phyloP scores from a whole-genome alignment of 345 rosid genomes.

The Pistacia vera region DNA sequence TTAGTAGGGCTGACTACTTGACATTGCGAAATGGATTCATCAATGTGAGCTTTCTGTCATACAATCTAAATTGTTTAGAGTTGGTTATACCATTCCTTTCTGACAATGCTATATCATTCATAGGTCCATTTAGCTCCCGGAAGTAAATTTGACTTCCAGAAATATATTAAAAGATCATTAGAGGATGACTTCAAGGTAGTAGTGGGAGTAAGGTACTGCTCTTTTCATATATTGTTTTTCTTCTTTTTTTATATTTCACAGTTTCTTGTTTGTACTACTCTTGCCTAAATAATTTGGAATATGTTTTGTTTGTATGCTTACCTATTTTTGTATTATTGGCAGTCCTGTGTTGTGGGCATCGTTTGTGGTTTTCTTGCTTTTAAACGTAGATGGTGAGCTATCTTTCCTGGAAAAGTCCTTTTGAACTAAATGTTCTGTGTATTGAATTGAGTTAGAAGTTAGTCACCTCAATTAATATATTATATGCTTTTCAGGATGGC shows the following conservation, averaged over 20 bases:
- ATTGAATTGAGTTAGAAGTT: background rate
- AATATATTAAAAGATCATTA: constrained; percentile 82
- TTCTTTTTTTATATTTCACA: background rate
- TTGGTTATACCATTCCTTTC: background rate
- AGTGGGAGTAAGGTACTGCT: constrained; percentile 79
- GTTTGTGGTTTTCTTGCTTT: constrained; percentile 80
- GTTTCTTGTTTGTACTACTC: background rate
- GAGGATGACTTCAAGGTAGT: constrained; percentile 89
- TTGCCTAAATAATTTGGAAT: background rate
- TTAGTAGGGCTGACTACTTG: constrained; percentile 80
- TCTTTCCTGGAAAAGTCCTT: background rate
- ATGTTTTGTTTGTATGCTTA: constrained; percentile 5
- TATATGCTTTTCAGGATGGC: constrained; percentile 64
- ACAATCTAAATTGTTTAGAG: background rate
- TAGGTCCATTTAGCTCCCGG: constrained; percentile 97
- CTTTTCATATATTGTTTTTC: background rate
- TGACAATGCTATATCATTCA: constrained; percentile 11
- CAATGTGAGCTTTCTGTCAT: constrained; percentile 47
- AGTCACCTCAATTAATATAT: background rate
- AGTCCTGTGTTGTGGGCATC: constrained; percentile 95
- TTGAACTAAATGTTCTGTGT: background rate
- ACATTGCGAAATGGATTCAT: constrained; percentile 92
- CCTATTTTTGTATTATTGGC: constrained; percentile 25
- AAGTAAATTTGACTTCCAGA: constrained; percentile 88
- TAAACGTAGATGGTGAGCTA: constrained; percentile 70